A percentile compares a stretch with the other conserved stretches of the same genome.
Conservation (phyloP, 106 monocot species). For the Hemerocallis citrina region DNA sequence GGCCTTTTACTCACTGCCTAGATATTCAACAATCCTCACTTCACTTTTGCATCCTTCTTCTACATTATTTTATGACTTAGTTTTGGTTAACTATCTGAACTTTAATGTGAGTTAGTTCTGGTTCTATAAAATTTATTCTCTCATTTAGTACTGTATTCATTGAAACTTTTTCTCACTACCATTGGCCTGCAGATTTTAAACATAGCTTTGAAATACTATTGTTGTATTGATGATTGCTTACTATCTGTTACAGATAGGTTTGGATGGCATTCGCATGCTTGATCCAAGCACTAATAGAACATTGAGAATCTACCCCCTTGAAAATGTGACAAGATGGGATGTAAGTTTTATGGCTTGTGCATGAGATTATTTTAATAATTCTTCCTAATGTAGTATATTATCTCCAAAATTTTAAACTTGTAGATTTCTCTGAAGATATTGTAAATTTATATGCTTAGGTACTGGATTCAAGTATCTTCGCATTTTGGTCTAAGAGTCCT, state of each 20-base stretch:
- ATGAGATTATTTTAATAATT: background rate
- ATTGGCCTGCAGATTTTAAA: background rate
- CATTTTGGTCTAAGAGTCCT: slow-evolving; percentile 93
- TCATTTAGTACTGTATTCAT: too few relatives aligned
- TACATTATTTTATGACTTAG: too few relatives aligned
- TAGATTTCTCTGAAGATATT: background rate
- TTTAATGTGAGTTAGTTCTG: too few relatives aligned
- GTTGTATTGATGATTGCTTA: slow-evolving; percentile 1
- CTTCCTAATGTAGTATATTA: background rate
- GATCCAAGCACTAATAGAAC: slow-evolving; percentile 74
- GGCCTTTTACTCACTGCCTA: too few relatives aligned
- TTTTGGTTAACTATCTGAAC: too few relatives aligned
- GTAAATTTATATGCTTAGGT: slow-evolving; percentile 26
- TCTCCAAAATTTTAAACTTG: background rate
- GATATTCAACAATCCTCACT: too few relatives aligned
- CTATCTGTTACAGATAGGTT: slow-evolving; percentile 60
- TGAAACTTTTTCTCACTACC: too few relatives aligned
- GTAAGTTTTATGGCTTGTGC: slow-evolving; percentile 27
- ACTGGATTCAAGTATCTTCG: slow-evolving; percentile 62
- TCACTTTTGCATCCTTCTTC: too few relatives aligned
- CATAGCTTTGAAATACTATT: background rate
- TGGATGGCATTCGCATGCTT: slow-evolving; percentile 97
- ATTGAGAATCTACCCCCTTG: slow-evolving; percentile 86
- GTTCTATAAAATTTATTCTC: too few relatives aligned
- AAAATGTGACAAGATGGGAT: slow-evolving; percentile 81